Evolutionary conservation across 495 filamentous ascomycete genomes (phyloP).

Genomic region (Hyaloscypha hepaticicola): DNA sequence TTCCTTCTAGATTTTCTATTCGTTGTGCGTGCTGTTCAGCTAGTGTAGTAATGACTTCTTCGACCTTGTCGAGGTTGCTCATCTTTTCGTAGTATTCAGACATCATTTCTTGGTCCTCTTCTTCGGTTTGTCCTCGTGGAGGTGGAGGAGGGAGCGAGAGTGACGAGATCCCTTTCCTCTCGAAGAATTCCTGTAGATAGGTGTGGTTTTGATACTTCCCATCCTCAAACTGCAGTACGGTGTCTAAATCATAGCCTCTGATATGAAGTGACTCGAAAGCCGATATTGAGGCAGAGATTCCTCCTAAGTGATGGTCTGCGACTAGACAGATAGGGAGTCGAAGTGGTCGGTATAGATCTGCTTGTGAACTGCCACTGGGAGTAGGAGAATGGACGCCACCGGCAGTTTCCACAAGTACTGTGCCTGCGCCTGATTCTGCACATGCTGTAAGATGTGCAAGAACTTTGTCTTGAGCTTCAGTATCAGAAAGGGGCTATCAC

Average conservation of each 20-base stretch:
- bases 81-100: slow-evolving; percentile 56
- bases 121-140: slow-evolving; percentile 29
- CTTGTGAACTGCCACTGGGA: slow-evolving; percentile 71
- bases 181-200: slow-evolving; percentile 64
- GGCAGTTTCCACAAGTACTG: slow-evolving; percentile 69
- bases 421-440: slow-evolving; percentile 29
- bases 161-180: slow-evolving; percentile 53
- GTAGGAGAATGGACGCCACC: slow-evolving; percentile 74
- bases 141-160: slow-evolving; percentile 56
- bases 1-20: slow-evolving; percentile 53
- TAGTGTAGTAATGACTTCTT: slow-evolving; percentile 39
- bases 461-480: slow-evolving; percentile 29
- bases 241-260: slow-evolving; percentile 71
- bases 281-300: slow-evolving; percentile 71
- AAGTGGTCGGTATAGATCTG: slow-evolving; percentile 69
- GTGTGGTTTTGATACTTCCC: slow-evolving; percentile 60
- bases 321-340: slow-evolving; percentile 70
- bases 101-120: slow-evolving; percentile 54
- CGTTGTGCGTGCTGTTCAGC: slow-evolving; percentile 47
- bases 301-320: slow-evolving; percentile 68
- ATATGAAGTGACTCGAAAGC: slow-evolving; percentile 71
- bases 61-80: slow-evolving; percentile 41
- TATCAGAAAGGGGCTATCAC: slow-evolving; percentile 20
- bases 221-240: slow-evolving; percentile 62
- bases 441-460: slow-evolving; percentile 19